Evolutionary conservation across 805 yeast species (phyloP).

Genomic region (Danielia oregonensis): DNA sequence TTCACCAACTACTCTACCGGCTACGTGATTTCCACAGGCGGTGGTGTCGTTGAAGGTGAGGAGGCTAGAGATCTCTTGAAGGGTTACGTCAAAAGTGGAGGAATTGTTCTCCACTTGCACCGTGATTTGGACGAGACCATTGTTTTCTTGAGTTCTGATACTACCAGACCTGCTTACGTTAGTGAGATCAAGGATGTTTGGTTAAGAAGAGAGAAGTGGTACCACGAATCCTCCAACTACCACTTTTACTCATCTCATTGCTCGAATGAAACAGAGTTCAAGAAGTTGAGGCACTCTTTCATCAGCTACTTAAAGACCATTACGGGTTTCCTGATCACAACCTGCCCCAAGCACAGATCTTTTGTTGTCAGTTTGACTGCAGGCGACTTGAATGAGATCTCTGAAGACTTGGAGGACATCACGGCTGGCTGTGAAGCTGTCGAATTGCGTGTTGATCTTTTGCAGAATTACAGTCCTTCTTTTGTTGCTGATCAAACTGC

Average conservation of each 20-base stretch:
- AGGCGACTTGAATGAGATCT: constrained; percentile 49
- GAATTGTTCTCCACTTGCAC: constrained; percentile 86
- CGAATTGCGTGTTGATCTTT: constrained; percentile 76
- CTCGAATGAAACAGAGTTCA: constrained; percentile 48
- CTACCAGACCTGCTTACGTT: constrained; percentile 81
- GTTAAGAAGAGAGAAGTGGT: constrained; percentile 76
- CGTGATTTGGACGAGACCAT: constrained; percentile 82
- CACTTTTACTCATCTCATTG: constrained; percentile 78
- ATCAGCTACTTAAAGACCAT: constrained; percentile 54
- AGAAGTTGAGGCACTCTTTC: constrained; percentile 56
- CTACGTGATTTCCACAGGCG: constrained; percentile 87
- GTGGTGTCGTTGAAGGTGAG: constrained; percentile 84
- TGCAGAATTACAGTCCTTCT: constrained; percentile 45
- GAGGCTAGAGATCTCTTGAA: constrained; percentile 64
- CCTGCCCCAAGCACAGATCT: constrained; percentile 49
- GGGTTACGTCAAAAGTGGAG: constrained; percentile 51
- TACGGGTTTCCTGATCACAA: constrained; percentile 47
- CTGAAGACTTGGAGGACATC: constrained; percentile 47
- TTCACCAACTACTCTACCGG: constrained; percentile 41
- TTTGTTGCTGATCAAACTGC: constrained; percentile 76
- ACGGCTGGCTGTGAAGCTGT: constrained; percentile 75
- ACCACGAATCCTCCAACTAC: constrained; percentile 74
- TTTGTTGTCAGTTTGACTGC: constrained; percentile 71
- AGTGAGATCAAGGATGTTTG: constrained; percentile 82
- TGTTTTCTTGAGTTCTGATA: constrained; percentile 68